Conservation (phyloP, 306 rosid species). For the Acacia acuminata region DNA sequence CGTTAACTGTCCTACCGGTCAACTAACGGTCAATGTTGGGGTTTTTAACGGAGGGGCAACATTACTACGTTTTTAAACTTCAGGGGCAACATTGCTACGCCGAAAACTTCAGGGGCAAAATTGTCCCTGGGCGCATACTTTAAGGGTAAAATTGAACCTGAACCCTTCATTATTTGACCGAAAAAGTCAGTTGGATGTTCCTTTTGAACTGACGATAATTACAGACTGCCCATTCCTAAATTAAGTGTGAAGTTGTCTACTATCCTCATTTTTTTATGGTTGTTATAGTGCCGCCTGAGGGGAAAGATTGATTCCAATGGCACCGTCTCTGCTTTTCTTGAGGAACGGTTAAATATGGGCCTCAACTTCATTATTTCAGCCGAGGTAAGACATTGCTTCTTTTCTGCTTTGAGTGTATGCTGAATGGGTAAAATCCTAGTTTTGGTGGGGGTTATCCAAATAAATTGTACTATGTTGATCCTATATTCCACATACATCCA, state of each 20-base stretch:
- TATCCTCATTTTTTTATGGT: conserved; percentile 2
- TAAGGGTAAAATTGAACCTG: too few relatives aligned
- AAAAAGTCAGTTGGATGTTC: background rate
- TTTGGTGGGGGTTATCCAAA: background rate
- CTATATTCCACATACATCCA: background rate
- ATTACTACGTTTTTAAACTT: too few relatives aligned
- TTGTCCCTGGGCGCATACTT: too few relatives aligned
- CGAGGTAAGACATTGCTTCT: conserved; percentile 46
- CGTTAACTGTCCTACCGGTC: too few relatives aligned
- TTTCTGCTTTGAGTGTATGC: background rate
- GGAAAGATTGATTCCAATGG: conserved; percentile 71
- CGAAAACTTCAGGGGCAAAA: too few relatives aligned
- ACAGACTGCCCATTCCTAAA: background rate
- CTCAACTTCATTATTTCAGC: conserved; percentile 74
- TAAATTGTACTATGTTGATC: background rate
- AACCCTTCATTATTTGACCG: background rate
- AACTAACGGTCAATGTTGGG: too few relatives aligned
- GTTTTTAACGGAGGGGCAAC: too few relatives aligned
- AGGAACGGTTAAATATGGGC: conserved; percentile 76
- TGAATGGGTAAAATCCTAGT: conserved; percentile 4
- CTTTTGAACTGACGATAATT: background rate
- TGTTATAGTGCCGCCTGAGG: conserved; percentile 37
- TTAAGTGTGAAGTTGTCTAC: background rate
- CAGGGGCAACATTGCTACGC: too few relatives aligned
- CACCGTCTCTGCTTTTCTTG: conserved; percentile 49